Conservation (phyloP, 306 rosid species). For the Morella rubra region DNA sequence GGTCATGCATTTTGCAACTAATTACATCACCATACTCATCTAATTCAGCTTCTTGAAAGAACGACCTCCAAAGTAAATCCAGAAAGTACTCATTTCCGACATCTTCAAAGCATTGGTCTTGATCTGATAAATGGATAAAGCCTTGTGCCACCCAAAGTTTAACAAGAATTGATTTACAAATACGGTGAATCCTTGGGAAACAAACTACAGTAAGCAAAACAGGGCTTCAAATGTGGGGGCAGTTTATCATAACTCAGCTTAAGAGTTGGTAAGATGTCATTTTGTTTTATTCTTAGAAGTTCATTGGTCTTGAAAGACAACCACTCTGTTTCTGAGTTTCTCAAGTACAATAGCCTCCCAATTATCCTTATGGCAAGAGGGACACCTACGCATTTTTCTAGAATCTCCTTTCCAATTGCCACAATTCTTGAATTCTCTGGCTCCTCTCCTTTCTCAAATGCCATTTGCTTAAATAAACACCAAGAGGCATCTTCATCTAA, state of each 20-base stretch:
- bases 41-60: background rate
- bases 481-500: background rate
- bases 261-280: background rate
- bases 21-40: background rate
- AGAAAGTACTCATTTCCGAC: conserved; percentile 2
- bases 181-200: background rate
- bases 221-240: background rate
- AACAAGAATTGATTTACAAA: accelerated
- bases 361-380: conserved; percentile 19
- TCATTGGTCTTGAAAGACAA: background rate
- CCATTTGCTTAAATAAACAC: conserved; percentile 7
- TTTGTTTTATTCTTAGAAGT: background rate
- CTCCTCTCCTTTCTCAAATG: conserved; percentile 15
- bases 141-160: conserved; percentile 23
- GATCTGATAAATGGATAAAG: background rate
- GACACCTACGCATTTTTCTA: conserved; percentile 10
- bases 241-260: background rate
- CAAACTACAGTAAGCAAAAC: conserved; percentile 15
- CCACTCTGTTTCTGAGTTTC: background rate
- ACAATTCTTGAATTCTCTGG: background rate
- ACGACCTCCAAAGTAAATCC: background rate
- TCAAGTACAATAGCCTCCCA: conserved; percentile 12
- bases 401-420: background rate
- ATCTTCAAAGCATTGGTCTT: conserved; percentile 6
- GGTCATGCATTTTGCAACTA: conserved; percentile 9